Base-by-base conservation (phyloP, 2,329 filamentous ascomycete genomes). In the Fusarium cyanostomum region DNA sequence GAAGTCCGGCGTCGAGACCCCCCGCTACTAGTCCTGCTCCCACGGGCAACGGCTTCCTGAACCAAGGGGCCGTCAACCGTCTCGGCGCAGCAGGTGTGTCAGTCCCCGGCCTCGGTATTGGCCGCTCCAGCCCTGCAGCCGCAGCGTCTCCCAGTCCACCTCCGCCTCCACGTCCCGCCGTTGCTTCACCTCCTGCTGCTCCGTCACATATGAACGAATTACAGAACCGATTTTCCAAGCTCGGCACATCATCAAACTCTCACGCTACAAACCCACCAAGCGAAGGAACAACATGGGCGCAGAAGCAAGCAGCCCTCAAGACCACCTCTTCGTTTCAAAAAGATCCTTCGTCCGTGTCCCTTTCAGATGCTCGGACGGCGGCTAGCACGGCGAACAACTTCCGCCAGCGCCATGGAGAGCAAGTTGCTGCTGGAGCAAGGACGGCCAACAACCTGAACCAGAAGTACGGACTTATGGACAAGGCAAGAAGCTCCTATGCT, bases 31-130 rank as follows among this genome's bases (percentile, higher is more conserved):
- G 64, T 64, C 56, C 64, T 65, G 39, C 69, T 46, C 35, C 65
- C 39, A 28, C 67, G 7, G 64, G 57, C 37, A 71, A 57, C 37
- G 68, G 73, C 13, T 71, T 76, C 28, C 64, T 85, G 30, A 85
- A 86, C 67, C 79, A 82, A 69, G 85, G 82, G 6, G 89, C 92
- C 6, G 74, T 89, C 52, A 82, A 79, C 56, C 84, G 92, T 37
- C 81, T 97, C 8, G 86, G 88, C 10, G 84, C 87, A 33, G 89
- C 91, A 1, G 93, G 93, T 1, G 82, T 97, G 7, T 91, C 89
- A 0, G 92, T 97, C 0, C 89, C 92, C 1, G 90, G 85, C 0
- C 80, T 97, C 5, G 90, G 90, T 6, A 96, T 96, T 59, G 88
- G 87, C 53, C 68, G 71, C 66, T 63, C 59, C 70, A 67, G 72